Percentiles rank a stretch among this genome's conserved stretches.
Conservation (phyloP, 2,329 filamentous ascomycete species). For the Aspergillus chevalieri region DNA sequence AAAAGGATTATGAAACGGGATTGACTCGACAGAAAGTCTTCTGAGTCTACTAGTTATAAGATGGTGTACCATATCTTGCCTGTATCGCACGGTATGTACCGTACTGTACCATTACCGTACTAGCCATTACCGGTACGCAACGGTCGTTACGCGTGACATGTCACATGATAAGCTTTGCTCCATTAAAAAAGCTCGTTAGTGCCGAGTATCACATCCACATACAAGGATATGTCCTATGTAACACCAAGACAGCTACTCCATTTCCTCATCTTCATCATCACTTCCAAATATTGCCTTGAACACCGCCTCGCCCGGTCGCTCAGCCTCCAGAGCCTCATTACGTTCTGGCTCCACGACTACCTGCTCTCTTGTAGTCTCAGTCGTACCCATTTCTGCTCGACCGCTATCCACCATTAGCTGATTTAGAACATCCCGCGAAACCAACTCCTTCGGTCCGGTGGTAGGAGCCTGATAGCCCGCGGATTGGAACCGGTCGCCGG, state of each 20-base stretch:
- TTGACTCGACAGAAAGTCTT: neutral
- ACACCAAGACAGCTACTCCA: neutral
- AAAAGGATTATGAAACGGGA: neutral
- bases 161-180: too few relatives aligned
- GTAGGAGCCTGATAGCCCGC: constrained; percentile 26
- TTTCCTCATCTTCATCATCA: constrained; percentile 57
- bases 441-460: constrained; percentile 37
- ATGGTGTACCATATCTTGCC: neutral
- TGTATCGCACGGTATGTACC: neutral
- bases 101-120: neutral
- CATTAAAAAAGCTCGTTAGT: too few relatives aligned
- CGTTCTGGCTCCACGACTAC: constrained; percentile 60
- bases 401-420: constrained; percentile 47
- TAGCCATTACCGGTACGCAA: too few relatives aligned
- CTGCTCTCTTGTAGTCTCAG: constrained; percentile 11
- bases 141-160: too few relatives aligned
- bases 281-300: constrained; percentile 93
- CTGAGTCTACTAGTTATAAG: neutral
- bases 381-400: constrained; percentile 3
- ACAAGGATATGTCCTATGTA: neutral
- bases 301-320: constrained; percentile 70
- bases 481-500: constrained; percentile 25
- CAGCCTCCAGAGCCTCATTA: constrained; percentile 71
- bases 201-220: too few relatives aligned
- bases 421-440: constrained; percentile 51